Evolutionary conservation across 805 yeast genomes (phyloP), one percentile per base, ranked within the genome.

Genomic region (Candida vaughaniae): DNA sequence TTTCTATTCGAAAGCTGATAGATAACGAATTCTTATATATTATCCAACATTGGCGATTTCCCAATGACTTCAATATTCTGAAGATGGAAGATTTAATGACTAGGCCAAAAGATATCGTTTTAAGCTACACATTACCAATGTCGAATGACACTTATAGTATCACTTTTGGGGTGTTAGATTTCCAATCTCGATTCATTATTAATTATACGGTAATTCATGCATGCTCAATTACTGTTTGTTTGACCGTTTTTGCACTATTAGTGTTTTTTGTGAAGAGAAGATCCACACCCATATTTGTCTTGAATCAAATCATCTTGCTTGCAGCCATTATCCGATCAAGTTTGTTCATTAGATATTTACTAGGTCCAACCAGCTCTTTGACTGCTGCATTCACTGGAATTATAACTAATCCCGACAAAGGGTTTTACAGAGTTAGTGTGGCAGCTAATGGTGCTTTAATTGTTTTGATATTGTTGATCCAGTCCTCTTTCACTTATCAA

Each of bases 401-500:
- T 6, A 29, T 59, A 3, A 55, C 72, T 6, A 42, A 45, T 2
- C 40, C 38, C 10, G 55, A 66, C 14, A 45, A 47, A 6, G 36
- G 47, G 9, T 73, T 75, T 18, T 62, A 69, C 29, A 71, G 66
- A 32, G 54, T 77, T 4, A 71, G 80, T n/a, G 74, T 80, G 7
- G 85, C 85, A 3, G 64, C 87, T 0, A 76, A 79, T 48, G 68
- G 78, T 3, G 59, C 85, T 39, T 80, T 80, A 45, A 68, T 80
- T 4, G 42, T 88, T 9, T 60, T 88, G 29, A 71, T 86, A 14
- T 61, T 71, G 0, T 64, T 77, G 7, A 75, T 90, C 36, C 85
- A 87, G 56, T 44, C 64, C 0, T 81, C 93, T 0, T 60, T 91
- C 51, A 69, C 80, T 2, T 78, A 78, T 53, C 98, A 91, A 62